Evolutionary conservation across 1,139 yeast species (phyloP), one percentile per base, ranked within the genome.

Genomic region (Suhomyces guaymorum): DNA sequence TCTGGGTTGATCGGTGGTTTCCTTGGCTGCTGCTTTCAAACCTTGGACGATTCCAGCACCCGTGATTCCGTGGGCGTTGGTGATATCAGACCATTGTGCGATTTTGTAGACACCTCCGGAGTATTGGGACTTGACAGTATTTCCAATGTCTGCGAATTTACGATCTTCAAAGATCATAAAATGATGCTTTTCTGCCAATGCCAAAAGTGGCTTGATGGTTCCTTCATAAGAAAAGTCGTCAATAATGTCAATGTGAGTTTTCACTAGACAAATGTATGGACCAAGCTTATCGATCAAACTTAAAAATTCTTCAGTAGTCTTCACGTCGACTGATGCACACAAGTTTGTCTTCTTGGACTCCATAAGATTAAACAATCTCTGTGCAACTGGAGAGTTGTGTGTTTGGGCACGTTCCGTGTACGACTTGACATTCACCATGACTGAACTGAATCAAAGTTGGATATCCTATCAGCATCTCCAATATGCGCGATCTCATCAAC

Each of bases 71-170:
- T 94, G 99, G 1, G 97, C 98, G 59, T 94, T 94, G 32, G 97
- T 90, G 43, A 94, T 87, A 55, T 94, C 97, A 0, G 98, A 80
- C 98, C 98, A 94, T 51, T 80, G 67, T 8, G 95, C 94, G 44
- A 92, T 92, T 55, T 78, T 79, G 67, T 79, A 89, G 4, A 88
- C 82, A 30, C 99, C 99, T 27, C 95, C 87, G 26, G 83, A 69
- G 62, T 92, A 94, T 63, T 94, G 99, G 26, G 87, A 75, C 63
- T 90, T 90, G 33, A 92, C 98, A 1, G 98, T 94, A 54, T 89
- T 88, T n/a, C 99, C 99, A 52, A 94, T 94, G 61, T 94, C 99
- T 18, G 98, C 98, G 63, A 94, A 94, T 66, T 94, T 94, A 47
- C 99, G 78, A 63, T 90, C 98, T 63, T 90, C 98, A 55, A 90